Conservation (phyloP, 1,139 yeast genomes). For the Saccharomyces uvarum region DNA sequence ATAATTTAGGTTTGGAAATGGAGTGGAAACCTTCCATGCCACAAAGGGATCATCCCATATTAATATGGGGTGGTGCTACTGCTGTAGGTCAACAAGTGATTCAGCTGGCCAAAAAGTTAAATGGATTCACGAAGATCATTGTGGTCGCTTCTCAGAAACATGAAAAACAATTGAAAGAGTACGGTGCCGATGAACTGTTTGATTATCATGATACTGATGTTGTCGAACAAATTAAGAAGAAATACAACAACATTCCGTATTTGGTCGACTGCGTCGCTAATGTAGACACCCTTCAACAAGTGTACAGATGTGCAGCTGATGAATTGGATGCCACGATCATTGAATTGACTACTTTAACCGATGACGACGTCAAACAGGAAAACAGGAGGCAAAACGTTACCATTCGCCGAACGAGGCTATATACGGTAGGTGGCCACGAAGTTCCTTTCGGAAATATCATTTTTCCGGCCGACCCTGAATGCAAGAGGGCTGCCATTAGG, state of each 20-base stretch:
- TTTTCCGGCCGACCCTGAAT: conserved; percentile 23
- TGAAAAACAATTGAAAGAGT: conserved; percentile 28
- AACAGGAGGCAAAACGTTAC: conserved; percentile 24
- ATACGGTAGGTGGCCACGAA: conserved; percentile 21
- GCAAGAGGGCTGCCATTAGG: conserved; percentile 17
- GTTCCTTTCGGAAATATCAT: conserved; percentile 23
- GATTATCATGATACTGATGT: conserved; percentile 55
- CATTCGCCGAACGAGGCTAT: conserved; percentile 22
- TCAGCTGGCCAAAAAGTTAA: conserved; percentile 41
- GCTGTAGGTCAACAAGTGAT: conserved; percentile 44
- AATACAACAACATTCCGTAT: conserved; percentile 35
- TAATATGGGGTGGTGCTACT: conserved; percentile 55
- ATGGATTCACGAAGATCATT: conserved; percentile 39
- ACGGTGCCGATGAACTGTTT: conserved; percentile 53
- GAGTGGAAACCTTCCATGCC: conserved; percentile 24
- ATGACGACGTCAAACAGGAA: conserved; percentile 20
- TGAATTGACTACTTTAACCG: conserved; percentile 19
- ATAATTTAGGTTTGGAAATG: conserved; percentile 21
- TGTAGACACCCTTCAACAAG: conserved; percentile 36
- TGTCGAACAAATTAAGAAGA: conserved; percentile 40
- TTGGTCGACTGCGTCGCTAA: conserved; percentile 47
- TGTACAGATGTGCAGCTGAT: conserved; percentile 40
- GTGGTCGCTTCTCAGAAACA: conserved; percentile 43
- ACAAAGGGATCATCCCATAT: conserved; percentile 30
- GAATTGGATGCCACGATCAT: conserved; percentile 29